These are phyloP conservation scores for Exophiala phaeomuriformis DNA, from an alignment of 2,329 filamentous ascomycete genomes.

Conservation along the genomic window DNA sequence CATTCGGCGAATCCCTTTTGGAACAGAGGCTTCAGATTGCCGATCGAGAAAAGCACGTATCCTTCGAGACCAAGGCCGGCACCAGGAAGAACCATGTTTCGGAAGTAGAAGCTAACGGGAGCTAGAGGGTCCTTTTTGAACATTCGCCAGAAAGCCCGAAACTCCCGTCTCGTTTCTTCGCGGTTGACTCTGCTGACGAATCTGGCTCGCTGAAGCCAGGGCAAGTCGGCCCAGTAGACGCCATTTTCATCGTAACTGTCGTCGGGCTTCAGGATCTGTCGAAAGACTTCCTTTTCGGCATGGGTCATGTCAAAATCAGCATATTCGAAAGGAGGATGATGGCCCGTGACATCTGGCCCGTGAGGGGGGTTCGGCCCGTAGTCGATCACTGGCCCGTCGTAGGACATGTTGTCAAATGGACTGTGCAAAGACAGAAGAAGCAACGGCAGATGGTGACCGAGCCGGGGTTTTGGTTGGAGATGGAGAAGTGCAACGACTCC, in stretches of 20 bases:
- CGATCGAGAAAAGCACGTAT: constrained; percentile 95
- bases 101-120: constrained; percentile 78
- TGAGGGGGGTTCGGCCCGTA: constrained; percentile 35
- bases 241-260: constrained; percentile 79
- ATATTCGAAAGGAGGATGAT: constrained; percentile 38
- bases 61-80: constrained; percentile 87
- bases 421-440: background rate
- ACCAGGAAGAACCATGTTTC: constrained; percentile 85
- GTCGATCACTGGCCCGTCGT: constrained; percentile 11
- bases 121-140: constrained; percentile 78
- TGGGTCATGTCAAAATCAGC: constrained; percentile 45
- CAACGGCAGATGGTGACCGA: background rate
- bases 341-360: constrained; percentile 42
- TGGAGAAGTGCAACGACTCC: too few relatives aligned
- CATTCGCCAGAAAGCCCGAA: constrained; percentile 63
- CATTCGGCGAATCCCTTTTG: constrained; percentile 66
- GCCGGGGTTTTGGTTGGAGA: too few relatives aligned
- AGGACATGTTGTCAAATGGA: constrained; percentile 12
- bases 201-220: constrained; percentile 57
- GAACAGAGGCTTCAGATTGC: constrained; percentile 81
- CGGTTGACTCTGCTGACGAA: constrained; percentile 72
- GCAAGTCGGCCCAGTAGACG: constrained; percentile 88
- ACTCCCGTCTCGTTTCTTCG: constrained; percentile 62
- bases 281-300: constrained; percentile 60
- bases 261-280: constrained; percentile 74